Evolutionary conservation across 306 rosid species (phyloP).

Genomic region (Cicer bijugum): DNA sequence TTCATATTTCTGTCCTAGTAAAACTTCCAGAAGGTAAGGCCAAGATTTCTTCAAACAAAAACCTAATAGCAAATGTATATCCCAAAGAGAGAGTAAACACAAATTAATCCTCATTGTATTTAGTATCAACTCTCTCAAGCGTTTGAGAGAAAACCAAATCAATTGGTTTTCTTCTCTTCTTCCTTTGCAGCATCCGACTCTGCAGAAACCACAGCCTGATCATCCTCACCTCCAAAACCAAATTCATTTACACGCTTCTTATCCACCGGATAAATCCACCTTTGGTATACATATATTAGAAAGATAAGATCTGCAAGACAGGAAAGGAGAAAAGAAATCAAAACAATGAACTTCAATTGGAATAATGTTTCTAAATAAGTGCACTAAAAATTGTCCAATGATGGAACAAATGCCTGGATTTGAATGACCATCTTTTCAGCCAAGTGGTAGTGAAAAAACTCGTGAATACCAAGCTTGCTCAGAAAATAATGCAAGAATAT

Average conservation of each 20-base stretch:
- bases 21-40: conserved; percentile 35
- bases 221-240: conserved; percentile 94
- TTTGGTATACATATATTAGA: conserved; percentile 79
- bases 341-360: background rate
- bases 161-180: conserved; percentile 94
- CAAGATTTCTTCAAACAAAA: conserved; percentile 29
- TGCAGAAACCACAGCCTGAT: conserved; percentile 51
- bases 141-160: conserved; percentile 49
- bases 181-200: conserved; percentile 54
- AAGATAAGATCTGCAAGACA: conserved; percentile 86
- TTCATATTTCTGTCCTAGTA: conserved; percentile 37
- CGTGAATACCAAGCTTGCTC: conserved; percentile 2
- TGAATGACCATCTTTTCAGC: background rate
- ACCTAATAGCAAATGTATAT: conserved; percentile 42
- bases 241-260: conserved; percentile 89
- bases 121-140: conserved; percentile 10
- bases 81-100: conserved; percentile 43
- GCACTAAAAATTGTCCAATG: background rate
- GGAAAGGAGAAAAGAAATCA: conserved; percentile 40
- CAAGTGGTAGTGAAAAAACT: background rate
- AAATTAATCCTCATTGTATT: conserved; percentile 36
- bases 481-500: no score
- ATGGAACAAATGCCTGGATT: background rate
- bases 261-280: conserved; percentile 95
- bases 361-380: conserved; percentile 16